A percentile compares a stretch with the other conserved stretches of the same genome.
Evolutionary conservation across 345 rosid genomes (phyloP).

Genomic region (Ceriops tagal): DNA sequence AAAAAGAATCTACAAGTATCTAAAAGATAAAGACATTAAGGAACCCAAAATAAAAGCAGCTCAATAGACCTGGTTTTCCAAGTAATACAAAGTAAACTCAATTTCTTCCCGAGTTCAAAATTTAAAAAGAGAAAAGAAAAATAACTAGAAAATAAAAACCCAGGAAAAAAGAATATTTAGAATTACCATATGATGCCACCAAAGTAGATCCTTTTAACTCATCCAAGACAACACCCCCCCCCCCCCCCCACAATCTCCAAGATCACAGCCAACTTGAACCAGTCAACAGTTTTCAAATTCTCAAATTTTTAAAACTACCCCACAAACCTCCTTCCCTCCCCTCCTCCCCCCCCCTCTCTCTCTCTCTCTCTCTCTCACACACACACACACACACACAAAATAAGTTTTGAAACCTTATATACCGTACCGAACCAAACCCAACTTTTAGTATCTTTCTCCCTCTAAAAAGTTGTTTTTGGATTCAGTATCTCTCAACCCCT

Average conservation of each 20-base stretch:
- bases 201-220: constrained; percentile 27
- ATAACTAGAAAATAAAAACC: background rate
- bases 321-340: constrained; percentile 5
- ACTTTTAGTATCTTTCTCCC: constrained; percentile 4
- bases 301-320: background rate
- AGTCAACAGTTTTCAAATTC: background rate
- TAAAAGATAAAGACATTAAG: background rate
- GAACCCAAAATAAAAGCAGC: background rate
- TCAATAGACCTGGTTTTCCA: background rate
- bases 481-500: constrained; percentile 1
- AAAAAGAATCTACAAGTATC: background rate
- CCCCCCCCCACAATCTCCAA: constrained; percentile 2
- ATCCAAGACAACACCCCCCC: constrained; percentile 13
- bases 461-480: constrained; percentile 10
- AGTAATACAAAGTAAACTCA: background rate
- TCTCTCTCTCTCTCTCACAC: background rate
- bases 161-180: background rate
- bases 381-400: too few relatives aligned
- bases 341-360: constrained; percentile 6
- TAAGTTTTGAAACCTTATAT: background rate
- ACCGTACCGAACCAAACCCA: constrained; percentile 3
- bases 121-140: background rate
- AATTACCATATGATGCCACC: constrained; percentile 33
- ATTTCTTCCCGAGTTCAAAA: background rate
- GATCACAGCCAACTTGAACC: constrained; percentile 3